These are phyloP conservation scores for Candida palmyrensis DNA, from an alignment of 805 yeast species.

Conservation along the genomic window DNA sequence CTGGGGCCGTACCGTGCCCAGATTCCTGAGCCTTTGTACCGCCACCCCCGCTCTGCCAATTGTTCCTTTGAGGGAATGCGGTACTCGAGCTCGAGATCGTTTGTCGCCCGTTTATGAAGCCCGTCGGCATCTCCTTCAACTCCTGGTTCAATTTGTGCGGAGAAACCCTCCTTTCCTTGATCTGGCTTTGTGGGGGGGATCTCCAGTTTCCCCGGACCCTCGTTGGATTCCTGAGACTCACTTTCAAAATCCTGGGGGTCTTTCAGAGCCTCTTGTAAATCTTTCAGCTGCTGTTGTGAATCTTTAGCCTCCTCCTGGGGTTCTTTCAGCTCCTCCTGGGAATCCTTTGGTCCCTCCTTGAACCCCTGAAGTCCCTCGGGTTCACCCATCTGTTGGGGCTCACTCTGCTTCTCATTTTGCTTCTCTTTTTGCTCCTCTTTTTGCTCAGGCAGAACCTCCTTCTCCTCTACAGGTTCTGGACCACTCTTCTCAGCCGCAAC, in stretches of 20 bases:
- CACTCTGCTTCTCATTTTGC: slow-evolving; percentile 3
- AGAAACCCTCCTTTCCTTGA: slow-evolving; percentile 2
- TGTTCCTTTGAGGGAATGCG: slow-evolving; percentile 32
- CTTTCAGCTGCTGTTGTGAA: too few relatives aligned
- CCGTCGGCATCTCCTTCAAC: slow-evolving; percentile 10
- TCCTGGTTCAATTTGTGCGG: slow-evolving; percentile 1
- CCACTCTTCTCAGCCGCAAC: slow-evolving; percentile 2
- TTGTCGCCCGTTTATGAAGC: slow-evolving; percentile 18
- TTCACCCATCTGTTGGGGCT: background rate
- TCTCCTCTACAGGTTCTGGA: slow-evolving; percentile 2
- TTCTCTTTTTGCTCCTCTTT: slow-evolving; percentile 6
- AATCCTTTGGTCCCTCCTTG: too few relatives aligned
- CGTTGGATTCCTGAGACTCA: slow-evolving; percentile 6
- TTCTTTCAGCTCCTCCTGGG: too few relatives aligned
- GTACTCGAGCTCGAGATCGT: slow-evolving; percentile 12
- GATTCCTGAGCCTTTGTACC: slow-evolving; percentile 40
- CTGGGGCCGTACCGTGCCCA: slow-evolving; percentile 55
- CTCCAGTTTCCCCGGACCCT: slow-evolving; percentile 3
- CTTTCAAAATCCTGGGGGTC: background rate
- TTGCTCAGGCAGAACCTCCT: slow-evolving; percentile 3
- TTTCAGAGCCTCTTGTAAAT: slow-evolving; percentile 1
- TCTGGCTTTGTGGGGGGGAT: slow-evolving; percentile 2
- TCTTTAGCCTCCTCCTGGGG: too few relatives aligned
- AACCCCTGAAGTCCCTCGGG: too few relatives aligned
- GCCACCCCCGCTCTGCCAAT: slow-evolving; percentile 42